A percentile compares a stretch with the other conserved stretches of the same genome.
phyloP scores from a whole-genome alignment of 345 rosid genomes.

The Ailanthus altissimus region DNA sequence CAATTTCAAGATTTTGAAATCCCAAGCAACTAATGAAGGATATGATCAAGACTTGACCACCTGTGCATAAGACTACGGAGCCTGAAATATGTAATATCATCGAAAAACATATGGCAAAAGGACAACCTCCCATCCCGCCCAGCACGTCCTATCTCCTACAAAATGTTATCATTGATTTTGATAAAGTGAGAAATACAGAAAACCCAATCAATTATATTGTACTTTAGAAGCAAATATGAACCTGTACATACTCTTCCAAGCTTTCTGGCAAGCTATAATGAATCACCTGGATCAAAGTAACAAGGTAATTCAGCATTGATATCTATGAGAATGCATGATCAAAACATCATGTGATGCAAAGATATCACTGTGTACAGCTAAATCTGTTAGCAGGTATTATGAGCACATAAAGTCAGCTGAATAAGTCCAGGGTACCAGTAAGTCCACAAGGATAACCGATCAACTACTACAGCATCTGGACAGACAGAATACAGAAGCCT shows the following conservation, averaged over 20 bases:
- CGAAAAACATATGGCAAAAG: slow-evolving; percentile 83
- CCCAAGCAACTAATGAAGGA: slow-evolving; percentile 13
- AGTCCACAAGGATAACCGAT: slow-evolving; percentile 6
- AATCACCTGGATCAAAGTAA: slow-evolving; percentile 65
- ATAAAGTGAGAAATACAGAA: slow-evolving; percentile 18
- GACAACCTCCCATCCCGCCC: slow-evolving; percentile 92
- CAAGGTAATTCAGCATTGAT: slow-evolving; percentile 7
- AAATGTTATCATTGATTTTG: slow-evolving; percentile 21
- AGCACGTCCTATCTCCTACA: slow-evolving; percentile 92
- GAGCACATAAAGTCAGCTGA: not conserved
- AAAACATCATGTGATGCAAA: not conserved
- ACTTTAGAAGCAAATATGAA: slow-evolving; percentile 31
- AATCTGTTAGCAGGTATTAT: not conserved
- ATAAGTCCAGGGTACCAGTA: not conserved
- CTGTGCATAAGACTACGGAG: slow-evolving; percentile 92
- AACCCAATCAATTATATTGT: slow-evolving; percentile 14
- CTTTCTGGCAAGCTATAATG: slow-evolving; percentile 97
- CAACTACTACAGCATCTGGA: not conserved
- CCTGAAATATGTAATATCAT: slow-evolving; percentile 72
- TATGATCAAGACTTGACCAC: slow-evolving; percentile 34
- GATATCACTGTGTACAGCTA: not conserved
- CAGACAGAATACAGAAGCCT: not conserved
- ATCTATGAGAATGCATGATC: not conserved
- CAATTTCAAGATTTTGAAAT: slow-evolving; percentile 21
- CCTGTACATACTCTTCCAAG: slow-evolving; percentile 99